A percentile compares a stretch with the other conserved stretches of the same genome.
phyloP scores from a whole-genome alignment of 108 stramenopile species.

The Conticribra weissflogii region DNA sequence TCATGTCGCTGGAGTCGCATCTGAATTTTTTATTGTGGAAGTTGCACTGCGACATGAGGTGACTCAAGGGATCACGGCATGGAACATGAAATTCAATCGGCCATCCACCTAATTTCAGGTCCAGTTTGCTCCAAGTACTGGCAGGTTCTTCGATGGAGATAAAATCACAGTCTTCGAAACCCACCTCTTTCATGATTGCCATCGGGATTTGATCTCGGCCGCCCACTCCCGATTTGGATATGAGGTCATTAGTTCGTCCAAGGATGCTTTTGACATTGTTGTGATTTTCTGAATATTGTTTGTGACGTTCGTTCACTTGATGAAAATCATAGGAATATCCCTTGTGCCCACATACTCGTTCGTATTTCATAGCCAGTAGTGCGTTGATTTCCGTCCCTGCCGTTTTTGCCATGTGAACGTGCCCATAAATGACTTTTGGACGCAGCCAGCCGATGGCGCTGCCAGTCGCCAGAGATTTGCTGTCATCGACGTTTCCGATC shows the following conservation, averaged over 20 bases:
- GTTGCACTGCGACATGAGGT: slow-evolving; percentile 52
- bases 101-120: neutral
- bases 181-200: slow-evolving; percentile 30
- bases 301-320: slow-evolving; percentile 23
- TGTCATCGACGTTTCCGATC: too few species aligned
- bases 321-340: slow-evolving; percentile 42
- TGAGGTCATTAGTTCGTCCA: neutral
- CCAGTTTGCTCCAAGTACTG: slow-evolving; percentile 5
- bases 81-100: slow-evolving; percentile 55
- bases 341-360: slow-evolving; percentile 55
- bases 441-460: neutral
- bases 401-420: slow-evolving; percentile 50
- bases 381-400: slow-evolving; percentile 47
- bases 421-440: slow-evolving; percentile 20
- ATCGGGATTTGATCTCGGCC: slow-evolving; percentile 31
- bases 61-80: slow-evolving; percentile 48
- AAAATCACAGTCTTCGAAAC: slow-evolving; percentile 54
- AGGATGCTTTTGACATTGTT: neutral
- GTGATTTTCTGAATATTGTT: neutral
- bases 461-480: too few species aligned
- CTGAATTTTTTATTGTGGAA: neutral
- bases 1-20: neutral
- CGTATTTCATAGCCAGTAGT: slow-evolving; percentile 37
- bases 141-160: slow-evolving; percentile 27
- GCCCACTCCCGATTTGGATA: too few species aligned